Evolutionary conservation across 2,329 filamentous ascomycete genomes (phyloP), one percentile per base, ranked within the genome.

Genomic region (Fusarium falciforme): DNA sequence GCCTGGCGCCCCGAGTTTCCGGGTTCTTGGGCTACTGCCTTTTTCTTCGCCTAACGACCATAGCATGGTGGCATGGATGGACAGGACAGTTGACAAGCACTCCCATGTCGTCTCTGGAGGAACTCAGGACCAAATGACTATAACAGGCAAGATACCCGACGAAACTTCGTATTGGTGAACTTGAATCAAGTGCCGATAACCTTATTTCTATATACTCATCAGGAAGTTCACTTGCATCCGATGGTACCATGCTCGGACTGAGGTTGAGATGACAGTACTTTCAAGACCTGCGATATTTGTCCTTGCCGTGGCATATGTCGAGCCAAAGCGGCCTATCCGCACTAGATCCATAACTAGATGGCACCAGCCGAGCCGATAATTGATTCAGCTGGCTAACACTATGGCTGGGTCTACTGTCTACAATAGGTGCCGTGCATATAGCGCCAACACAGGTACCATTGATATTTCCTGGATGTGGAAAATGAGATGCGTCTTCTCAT

Each of bases 1-100:
- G 33, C 17, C 29, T 31, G n/a, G 33, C 61, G 60, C 38, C 52
- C 61, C 59, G 61, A 54, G 49, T 31, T 52, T 49, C 58, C 58
- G 27, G 59, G 61, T 49, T 63, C n/a, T 66, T 36, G 29, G 59
- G 36, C 27, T 57, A 20, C 22, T 35, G 33, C 47, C 27, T 63
- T 42, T 47, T 35, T 40, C 22, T 38, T 27, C 22, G 14, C 33
- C 35, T 55, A n/a, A 31, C 20, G 16, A 12, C 35, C 49, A 44
- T 29, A 31, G 29, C 49, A 44, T 29, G 38, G 29, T 31, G 40
- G 11, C 42, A 49, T 49, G 25, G 25, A 35, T 31, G 22, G 35
- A 40, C 22, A 31, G 22, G 35, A 40, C 22, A 31, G 40, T 14
- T 42, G 29, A 54, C 59, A 52, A 47, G 40, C 31, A 29, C 16